Percentiles rank a stretch among this genome's conserved stretches.
Conservation (phyloP, 768 basidiomycete species). For the Thelephora aurantiotincta region DNA sequence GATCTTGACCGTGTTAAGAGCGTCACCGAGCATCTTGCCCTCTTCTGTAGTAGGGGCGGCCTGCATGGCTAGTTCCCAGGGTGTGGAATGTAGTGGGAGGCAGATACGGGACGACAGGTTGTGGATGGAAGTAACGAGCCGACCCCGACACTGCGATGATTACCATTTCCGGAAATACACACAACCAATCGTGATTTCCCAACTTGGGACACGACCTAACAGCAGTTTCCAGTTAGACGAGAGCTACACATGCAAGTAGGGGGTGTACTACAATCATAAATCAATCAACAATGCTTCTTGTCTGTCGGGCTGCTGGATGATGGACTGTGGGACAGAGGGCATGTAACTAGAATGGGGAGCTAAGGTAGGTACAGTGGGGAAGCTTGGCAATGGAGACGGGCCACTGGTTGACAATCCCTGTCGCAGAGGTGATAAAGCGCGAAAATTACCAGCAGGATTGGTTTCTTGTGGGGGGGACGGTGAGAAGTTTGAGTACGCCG, state of each 20-base stretch:
- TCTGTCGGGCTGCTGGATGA: constrained; percentile 42
- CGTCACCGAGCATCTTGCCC: constrained; percentile 76
- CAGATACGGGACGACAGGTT: too few species aligned
- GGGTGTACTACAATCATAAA: constrained; percentile 12
- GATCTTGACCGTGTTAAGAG: constrained; percentile 74
- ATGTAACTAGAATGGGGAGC: constrained; percentile 38
- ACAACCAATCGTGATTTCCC: too few species aligned
- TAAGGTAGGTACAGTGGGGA: constrained; percentile 51
- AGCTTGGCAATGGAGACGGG: constrained; percentile 32
- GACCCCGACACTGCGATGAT: too few species aligned
- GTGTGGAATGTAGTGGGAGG: background rate
- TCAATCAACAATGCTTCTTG: constrained; percentile 44
- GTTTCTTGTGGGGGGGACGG: constrained; percentile 12
- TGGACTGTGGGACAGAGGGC: constrained; percentile 33
- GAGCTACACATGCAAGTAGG: too few species aligned
- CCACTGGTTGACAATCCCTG: constrained; percentile 5
- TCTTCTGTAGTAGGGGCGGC: constrained; percentile 38
- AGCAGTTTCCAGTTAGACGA: too few species aligned
- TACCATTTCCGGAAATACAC: too few species aligned
- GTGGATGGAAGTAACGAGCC: too few species aligned
- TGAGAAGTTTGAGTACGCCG: constrained; percentile 11
- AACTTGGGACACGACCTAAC: too few species aligned
- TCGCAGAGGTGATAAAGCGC: too few species aligned
- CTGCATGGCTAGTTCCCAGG: background rate
- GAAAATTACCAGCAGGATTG: background rate